phyloP scores from a whole-genome alignment of 306 rosid genomes.

The Trifolium repens region DNA sequence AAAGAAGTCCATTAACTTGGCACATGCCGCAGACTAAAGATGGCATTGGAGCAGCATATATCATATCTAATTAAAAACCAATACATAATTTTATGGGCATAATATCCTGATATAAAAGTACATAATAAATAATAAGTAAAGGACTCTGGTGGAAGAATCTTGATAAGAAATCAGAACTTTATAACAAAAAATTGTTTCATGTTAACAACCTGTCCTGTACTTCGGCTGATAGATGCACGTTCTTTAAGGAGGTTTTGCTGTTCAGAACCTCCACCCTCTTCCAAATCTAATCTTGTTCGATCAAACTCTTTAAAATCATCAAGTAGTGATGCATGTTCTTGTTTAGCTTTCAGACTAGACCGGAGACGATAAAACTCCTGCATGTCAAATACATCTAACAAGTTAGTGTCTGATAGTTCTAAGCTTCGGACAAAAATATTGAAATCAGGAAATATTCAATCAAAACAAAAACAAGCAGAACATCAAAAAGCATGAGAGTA shows the following conservation, averaged over 20 bases:
- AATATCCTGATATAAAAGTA: background rate
- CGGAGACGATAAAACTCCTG: constrained; percentile 98
- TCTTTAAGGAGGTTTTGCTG: constrained; percentile 85
- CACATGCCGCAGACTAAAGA: background rate
- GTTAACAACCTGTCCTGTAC: constrained; percentile 82
- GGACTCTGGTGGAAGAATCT: background rate
- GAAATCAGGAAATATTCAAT: constrained; percentile 4
- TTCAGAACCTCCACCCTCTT: constrained; percentile 69
- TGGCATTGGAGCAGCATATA: background rate
- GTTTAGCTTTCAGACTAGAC: constrained; percentile 81
- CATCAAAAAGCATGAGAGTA: background rate
- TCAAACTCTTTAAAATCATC: constrained; percentile 98
- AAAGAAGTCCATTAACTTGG: constrained; percentile 5
- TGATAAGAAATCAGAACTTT: background rate
- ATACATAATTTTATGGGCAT: background rate
- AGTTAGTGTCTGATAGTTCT: constrained; percentile 43
- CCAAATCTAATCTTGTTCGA: constrained; percentile 89
- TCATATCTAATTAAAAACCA: background rate
- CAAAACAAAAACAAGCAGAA: background rate
- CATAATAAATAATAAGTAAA: background rate
- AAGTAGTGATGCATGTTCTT: constrained; percentile 91
- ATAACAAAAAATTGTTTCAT: constrained; percentile 32
- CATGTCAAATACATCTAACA: constrained; percentile 56
- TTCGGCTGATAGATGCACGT: constrained; percentile 82
- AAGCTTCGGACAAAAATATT: constrained; percentile 29